A percentile compares a stretch with the other conserved stretches of the same genome.
Conservation (phyloP, 2,329 filamentous ascomycete species). For the Nigrospora osmanthi region DNA sequence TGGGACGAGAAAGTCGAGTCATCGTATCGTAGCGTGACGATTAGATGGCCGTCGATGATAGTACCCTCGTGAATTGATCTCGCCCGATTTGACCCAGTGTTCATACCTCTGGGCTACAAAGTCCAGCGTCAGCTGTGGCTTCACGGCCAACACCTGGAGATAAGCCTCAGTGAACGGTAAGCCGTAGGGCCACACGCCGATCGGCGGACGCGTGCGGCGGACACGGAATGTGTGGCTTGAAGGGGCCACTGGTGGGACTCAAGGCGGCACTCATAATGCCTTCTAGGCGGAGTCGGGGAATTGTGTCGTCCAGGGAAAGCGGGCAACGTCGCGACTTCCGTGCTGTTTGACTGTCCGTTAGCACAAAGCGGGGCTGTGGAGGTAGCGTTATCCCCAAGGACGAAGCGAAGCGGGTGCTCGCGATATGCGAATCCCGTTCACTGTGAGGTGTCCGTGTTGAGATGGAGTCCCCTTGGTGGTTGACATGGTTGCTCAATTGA, state of each 20-base stretch:
- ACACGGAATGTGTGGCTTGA: conserved; percentile 6
- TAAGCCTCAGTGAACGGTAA: not conserved
- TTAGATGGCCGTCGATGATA: not conserved
- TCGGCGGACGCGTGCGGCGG: not conserved
- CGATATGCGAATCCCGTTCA: too few species aligned
- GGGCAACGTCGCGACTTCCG: too few species aligned
- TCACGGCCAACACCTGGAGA: not conserved
- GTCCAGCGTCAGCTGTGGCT: not conserved
- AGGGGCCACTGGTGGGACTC: not conserved
- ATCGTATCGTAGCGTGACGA: not conserved
- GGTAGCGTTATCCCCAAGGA: too few species aligned
- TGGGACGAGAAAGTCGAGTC: not conserved
- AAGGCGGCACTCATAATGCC: not conserved
- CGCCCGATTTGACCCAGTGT: not conserved
- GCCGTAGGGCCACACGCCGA: not conserved
- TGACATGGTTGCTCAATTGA: too few species aligned
- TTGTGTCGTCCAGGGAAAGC: too few species aligned
- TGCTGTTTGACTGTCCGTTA: too few species aligned
- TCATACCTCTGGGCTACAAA: not conserved
- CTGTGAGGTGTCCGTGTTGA: too few species aligned
- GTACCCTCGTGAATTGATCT: not conserved
- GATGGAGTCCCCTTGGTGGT: too few species aligned
- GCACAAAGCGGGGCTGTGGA: too few species aligned
- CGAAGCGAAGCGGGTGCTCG: too few species aligned
- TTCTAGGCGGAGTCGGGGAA: too few species aligned